These are phyloP conservation scores for Ustilago curta DNA, from an alignment of 1,284 basidiomycete genomes.

Conservation along the genomic window DNA sequence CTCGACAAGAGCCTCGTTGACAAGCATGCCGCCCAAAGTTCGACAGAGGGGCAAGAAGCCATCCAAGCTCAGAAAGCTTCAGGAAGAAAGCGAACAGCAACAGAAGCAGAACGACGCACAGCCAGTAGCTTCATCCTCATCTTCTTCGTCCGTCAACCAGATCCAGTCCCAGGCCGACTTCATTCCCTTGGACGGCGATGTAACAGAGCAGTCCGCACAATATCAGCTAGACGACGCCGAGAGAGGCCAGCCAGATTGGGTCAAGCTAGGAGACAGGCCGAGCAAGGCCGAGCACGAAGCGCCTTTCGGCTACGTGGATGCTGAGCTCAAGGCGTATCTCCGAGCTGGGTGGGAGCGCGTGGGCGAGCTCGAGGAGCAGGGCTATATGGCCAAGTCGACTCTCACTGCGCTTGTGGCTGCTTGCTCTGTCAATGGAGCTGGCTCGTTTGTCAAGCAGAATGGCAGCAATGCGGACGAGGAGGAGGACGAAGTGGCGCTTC, in stretches of 20 bases:
- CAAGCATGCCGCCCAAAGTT: slow-evolving; percentile 39
- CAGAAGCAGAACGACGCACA: slow-evolving; percentile 19
- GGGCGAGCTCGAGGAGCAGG: slow-evolving; percentile 38
- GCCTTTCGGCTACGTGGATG: slow-evolving; percentile 63
- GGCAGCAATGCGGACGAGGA: slow-evolving; percentile 25
- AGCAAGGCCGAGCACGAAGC: slow-evolving; percentile 49
- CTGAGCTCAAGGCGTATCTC: slow-evolving; percentile 63
- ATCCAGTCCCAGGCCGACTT: slow-evolving; percentile 33
- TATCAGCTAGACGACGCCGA: neutral
- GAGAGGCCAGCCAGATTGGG: slow-evolving; percentile 37
- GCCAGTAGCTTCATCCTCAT: slow-evolving; percentile 18
- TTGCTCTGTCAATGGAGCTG: neutral
- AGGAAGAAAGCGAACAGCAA: slow-evolving; percentile 22
- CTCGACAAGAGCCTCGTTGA: neutral
- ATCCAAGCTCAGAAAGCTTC: slow-evolving; percentile 38
- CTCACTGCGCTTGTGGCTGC: slow-evolving; percentile 21
- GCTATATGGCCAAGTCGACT: slow-evolving; percentile 33
- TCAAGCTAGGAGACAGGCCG: slow-evolving; percentile 36
- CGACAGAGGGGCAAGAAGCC: slow-evolving; percentile 56
- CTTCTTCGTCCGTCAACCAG: slow-evolving; percentile 21
- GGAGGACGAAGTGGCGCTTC: slow-evolving; percentile 51
- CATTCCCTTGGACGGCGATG: slow-evolving; percentile 28
- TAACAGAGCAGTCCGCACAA: neutral
- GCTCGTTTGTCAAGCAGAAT: slow-evolving; percentile 3
- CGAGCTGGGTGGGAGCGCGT: slow-evolving; percentile 45